These are phyloP conservation scores for Xylaria sp. DNA, from an alignment of 2,329 filamentous ascomycete species.

Conservation along the genomic window DNA sequence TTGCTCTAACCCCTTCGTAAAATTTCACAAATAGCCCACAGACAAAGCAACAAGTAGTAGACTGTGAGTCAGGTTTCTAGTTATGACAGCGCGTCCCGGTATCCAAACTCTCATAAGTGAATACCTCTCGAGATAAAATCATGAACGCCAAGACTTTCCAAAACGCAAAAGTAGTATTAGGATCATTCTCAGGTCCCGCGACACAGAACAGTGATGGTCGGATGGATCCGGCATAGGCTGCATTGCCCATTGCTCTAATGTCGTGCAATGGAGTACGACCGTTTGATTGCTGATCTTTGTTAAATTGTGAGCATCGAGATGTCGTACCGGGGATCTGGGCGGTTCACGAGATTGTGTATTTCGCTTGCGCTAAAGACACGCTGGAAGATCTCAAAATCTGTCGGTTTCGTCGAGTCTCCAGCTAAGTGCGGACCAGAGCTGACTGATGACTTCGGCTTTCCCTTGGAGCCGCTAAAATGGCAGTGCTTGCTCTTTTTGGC, in stretches of 20 bases:
- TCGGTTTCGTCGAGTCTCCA: conserved; percentile 42
- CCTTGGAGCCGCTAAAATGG: conserved; percentile 45
- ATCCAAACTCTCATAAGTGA: conserved; percentile 29
- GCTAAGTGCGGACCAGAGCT: conserved; percentile 48
- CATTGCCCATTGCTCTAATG: conserved; percentile 41
- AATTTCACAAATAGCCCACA: neutral
- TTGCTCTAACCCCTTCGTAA: neutral
- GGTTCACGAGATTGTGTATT: conserved; percentile 60
- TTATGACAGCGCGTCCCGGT: conserved; percentile 17
- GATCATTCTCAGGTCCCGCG: conserved; percentile 28
- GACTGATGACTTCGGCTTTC: conserved; percentile 47
- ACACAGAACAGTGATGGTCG: conserved; percentile 30
- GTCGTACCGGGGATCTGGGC: conserved; percentile 65
- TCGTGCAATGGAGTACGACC: conserved; percentile 46
- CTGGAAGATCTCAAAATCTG: conserved; percentile 65
- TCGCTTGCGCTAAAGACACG: conserved; percentile 62
- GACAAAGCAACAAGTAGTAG: conserved; percentile 4
- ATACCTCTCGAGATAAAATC: conserved; percentile 25
- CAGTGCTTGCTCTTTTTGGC: conserved; percentile 59
- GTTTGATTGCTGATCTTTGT: conserved; percentile 25
- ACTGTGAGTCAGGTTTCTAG: conserved; percentile 15
- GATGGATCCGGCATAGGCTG: conserved; percentile 42
- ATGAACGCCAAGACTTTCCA: conserved; percentile 36
- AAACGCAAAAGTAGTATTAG: conserved; percentile 26
- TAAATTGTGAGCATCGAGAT: conserved; percentile 56